Base-by-base conservation (phyloP, 345 rosid genomes). In the Linum trigynum region DNA sequence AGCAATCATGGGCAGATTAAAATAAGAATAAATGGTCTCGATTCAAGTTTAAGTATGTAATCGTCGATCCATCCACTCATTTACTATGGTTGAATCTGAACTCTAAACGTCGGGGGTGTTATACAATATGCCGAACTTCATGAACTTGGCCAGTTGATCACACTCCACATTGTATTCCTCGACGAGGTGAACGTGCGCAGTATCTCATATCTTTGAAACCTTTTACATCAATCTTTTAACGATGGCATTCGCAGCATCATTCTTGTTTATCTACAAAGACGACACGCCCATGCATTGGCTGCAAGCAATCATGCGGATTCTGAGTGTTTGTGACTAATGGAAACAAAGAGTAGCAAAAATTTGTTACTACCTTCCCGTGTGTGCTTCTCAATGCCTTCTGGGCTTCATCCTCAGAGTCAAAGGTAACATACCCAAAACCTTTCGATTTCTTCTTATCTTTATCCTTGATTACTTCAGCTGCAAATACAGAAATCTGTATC, bases 371-470 rank as follows among this genome's bases (percentile, higher is more conserved):
- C 88, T 80, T 75, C 10, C 88, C 90, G 65, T 87, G 83, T 76
- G 82, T 82, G 56, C 75, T 77, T 12, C 58, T 37, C 75, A 82
- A 79, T 59, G 90, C 94, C 64, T 73, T 75, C 1, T 9, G 69
- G 7, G 88, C 90, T 65, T 78, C 85, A 12, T 77, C 84, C 15
- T 63, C 63, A 2, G 75, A 67, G 35, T 73, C 77, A 70, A 84
- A 87, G 50, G 82, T 76, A 40, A 86, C 85, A 74, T 74, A 85
- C 40, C 83, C 90, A 68, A 50, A 80, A 16, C 94, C 90, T 78
- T 82, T 87, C 8, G 84, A 81, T 65, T 75, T 84, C 35, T 71
- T 66, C 55, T 53, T 59, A 5, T 38, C 63, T 81, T 77, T 80
- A 42, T 83, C 66, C 80, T 69, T 77, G 37, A 80, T 50, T 42